phyloP scores from a whole-genome alignment of 2,329 filamentous ascomycete species.

The Bipolaris zeicola region DNA sequence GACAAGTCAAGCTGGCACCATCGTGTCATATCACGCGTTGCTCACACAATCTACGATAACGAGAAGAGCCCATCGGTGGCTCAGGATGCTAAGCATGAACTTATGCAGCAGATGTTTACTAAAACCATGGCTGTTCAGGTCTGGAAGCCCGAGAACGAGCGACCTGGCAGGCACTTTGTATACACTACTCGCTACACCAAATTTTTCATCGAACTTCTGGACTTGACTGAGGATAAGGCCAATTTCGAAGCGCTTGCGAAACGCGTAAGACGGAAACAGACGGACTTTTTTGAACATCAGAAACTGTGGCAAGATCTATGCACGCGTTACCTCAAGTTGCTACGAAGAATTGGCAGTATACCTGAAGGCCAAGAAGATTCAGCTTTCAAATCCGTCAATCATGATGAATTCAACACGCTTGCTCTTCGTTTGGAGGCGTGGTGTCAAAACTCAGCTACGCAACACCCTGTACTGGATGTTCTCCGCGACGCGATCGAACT shows the following conservation, averaged over 20 bases:
- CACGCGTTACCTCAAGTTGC: slow-evolving; percentile 61
- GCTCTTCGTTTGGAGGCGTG: slow-evolving; percentile 66
- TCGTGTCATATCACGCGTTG: slow-evolving; percentile 79
- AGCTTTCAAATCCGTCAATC: slow-evolving; percentile 66
- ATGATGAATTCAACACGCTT: slow-evolving; percentile 67
- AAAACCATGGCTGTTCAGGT: slow-evolving; percentile 95
- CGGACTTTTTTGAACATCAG: slow-evolving; percentile 70
- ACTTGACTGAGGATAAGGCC: slow-evolving; percentile 73
- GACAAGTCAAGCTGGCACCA: slow-evolving; percentile 97
- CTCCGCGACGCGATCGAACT: slow-evolving; percentile 71
- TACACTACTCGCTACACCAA: slow-evolving; percentile 87
- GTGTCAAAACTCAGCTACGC: slow-evolving; percentile 57
- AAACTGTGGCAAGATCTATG: slow-evolving; percentile 68
- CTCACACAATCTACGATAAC: slow-evolving; percentile 66
- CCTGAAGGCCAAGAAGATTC: slow-evolving; percentile 67
- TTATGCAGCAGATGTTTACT: slow-evolving; percentile 85
- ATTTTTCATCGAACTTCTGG: slow-evolving; percentile 77
- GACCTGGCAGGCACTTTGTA: slow-evolving; percentile 84
- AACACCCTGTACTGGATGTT: slow-evolving; percentile 62
- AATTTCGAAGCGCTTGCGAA: slow-evolving; percentile 80
- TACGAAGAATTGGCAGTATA: slow-evolving; percentile 63
- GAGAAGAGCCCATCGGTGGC: slow-evolving; percentile 58
- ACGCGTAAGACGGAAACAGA: slow-evolving; percentile 79
- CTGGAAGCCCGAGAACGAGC: slow-evolving; percentile 90
- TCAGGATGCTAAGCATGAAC: slow-evolving; percentile 72